These are phyloP conservation scores for Odontarrhena argentea DNA, from an alignment of 345 rosid species.

Conservation along the genomic window DNA sequence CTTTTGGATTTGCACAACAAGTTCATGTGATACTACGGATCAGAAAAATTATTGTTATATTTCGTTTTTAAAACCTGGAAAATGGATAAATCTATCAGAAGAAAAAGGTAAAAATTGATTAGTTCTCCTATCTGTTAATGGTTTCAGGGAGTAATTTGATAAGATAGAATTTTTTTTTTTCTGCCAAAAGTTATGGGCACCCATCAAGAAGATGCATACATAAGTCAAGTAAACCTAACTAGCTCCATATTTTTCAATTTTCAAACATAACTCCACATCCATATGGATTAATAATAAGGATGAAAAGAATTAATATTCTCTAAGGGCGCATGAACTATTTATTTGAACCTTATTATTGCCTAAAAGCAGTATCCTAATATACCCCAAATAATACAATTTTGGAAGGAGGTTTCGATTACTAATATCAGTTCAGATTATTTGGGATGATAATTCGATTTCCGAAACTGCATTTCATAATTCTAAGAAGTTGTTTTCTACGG, in stretches of 20 bases:
- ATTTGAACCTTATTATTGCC: constrained; percentile 39
- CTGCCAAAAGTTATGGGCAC: constrained; percentile 32
- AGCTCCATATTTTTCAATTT: not conserved
- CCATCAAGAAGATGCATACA: constrained; percentile 10
- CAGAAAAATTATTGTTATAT: not conserved
- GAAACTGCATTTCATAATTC: too few relatives aligned
- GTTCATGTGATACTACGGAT: not conserved
- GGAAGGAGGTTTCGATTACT: too few relatives aligned
- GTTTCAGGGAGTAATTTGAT: not conserved
- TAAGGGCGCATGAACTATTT: constrained; percentile 38
- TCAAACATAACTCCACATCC: constrained; percentile 3
- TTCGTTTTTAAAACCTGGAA: not conserved
- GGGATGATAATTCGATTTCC: too few relatives aligned
- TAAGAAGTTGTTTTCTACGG: too few relatives aligned
- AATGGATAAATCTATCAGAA: not conserved
- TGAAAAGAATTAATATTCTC: constrained; percentile 10
- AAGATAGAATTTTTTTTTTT: not conserved
- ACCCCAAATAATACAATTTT: not conserved
- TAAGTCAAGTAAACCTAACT: constrained; percentile 8
- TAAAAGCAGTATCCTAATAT: constrained; percentile 43
- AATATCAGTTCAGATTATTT: too few relatives aligned
- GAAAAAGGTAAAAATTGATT: not conserved
- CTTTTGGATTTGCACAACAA: too few relatives aligned
- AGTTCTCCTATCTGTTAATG: not conserved
- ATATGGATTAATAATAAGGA: constrained; percentile 24